These are phyloP conservation scores for Yamadazyma insecticola DNA, from an alignment of 805 yeast genomes.

Conservation along the genomic window DNA sequence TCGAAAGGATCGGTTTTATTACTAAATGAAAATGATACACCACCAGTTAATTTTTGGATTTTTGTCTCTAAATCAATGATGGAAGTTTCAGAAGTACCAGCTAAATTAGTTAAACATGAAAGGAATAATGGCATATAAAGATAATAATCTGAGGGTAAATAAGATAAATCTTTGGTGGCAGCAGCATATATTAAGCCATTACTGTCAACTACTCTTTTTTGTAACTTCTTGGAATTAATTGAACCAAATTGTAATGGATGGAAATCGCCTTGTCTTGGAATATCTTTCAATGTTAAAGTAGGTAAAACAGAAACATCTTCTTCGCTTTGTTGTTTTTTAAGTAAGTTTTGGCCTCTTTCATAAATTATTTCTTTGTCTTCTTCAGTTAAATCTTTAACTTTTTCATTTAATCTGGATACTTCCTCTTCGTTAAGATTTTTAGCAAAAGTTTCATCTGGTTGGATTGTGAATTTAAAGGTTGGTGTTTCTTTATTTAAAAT, in stretches of 20 bases:
- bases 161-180: slow-evolving; percentile 56
- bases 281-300: slow-evolving; percentile 68
- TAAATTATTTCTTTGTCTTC: slow-evolving; percentile 55
- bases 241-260: slow-evolving; percentile 23
- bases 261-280: slow-evolving; percentile 50
- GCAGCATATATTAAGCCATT: slow-evolving; percentile 79
- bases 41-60: slow-evolving; percentile 82
- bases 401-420: slow-evolving; percentile 39
- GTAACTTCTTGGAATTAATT: slow-evolving; percentile 28
- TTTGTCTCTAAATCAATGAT: slow-evolving; percentile 83
- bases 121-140: slow-evolving; percentile 74
- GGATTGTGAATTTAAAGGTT: slow-evolving; percentile 69
- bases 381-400: slow-evolving; percentile 42
- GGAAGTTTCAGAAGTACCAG: slow-evolving; percentile 67
- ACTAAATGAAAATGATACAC: slow-evolving; percentile 60
- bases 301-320: slow-evolving; percentile 83
- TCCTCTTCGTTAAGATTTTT: slow-evolving; percentile 54
- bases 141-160: slow-evolving; percentile 57
- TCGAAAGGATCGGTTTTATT: slow-evolving; percentile 52
- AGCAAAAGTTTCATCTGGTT: slow-evolving; percentile 59
- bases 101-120: slow-evolving; percentile 72
- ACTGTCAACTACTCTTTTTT: slow-evolving; percentile 58
- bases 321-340: slow-evolving; percentile 57
- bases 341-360: slow-evolving; percentile 55
- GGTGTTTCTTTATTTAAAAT: slow-evolving; percentile 45